These are phyloP conservation scores for Colletotrichum falcatum DNA, from an alignment of 2,329 filamentous ascomycete genomes.

Conservation along the genomic window DNA sequence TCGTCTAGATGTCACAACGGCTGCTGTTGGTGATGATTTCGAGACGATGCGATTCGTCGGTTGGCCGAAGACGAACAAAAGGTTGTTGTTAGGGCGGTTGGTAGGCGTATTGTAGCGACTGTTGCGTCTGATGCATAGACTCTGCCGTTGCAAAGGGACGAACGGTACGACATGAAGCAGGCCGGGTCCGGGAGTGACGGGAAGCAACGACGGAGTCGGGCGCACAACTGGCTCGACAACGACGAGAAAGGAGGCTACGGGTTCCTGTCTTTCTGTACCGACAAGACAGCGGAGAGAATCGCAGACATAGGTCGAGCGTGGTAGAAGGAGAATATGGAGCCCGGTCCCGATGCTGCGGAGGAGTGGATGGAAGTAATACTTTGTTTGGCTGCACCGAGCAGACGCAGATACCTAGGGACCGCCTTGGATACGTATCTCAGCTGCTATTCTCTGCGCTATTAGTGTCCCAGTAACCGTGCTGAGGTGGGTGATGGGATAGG, in stretches of 20 bases:
- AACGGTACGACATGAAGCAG: slow-evolving; percentile 39
- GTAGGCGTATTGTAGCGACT: slow-evolving; percentile 43
- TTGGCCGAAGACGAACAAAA: slow-evolving; percentile 41
- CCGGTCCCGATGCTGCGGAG: slow-evolving; percentile 27
- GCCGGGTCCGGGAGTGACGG: slow-evolving; percentile 15
- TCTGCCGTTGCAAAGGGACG: slow-evolving; percentile 43
- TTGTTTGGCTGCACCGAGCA: slow-evolving; percentile 36
- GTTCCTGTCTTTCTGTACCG: slow-evolving; percentile 4
- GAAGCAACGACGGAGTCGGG: slow-evolving; percentile 3
- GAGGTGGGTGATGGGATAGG: slow-evolving; percentile 26
- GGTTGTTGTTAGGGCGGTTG: slow-evolving; percentile 44
- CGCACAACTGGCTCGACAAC: slow-evolving; percentile 20
- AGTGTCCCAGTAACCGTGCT: slow-evolving; percentile 9
- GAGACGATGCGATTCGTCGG: slow-evolving; percentile 13
- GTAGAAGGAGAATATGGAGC: slow-evolving; percentile 20
- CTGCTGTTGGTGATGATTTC: slow-evolving; percentile 1
- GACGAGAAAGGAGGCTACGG: slow-evolving; percentile 7
- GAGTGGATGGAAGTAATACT: slow-evolving; percentile 40
- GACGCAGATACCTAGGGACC: slow-evolving; percentile 39
- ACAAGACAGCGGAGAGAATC: slow-evolving; percentile 6
- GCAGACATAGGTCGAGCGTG: slow-evolving; percentile 14
- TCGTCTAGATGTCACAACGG: slow-evolving; percentile 22
- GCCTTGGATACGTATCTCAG: too few relatives aligned
- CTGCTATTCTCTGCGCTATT: slow-evolving; percentile 9
- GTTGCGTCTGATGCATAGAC: slow-evolving; percentile 48